phyloP scores from a whole-genome alignment of 2,329 filamentous ascomycete species.

The Lachnellula occidentalis region DNA sequence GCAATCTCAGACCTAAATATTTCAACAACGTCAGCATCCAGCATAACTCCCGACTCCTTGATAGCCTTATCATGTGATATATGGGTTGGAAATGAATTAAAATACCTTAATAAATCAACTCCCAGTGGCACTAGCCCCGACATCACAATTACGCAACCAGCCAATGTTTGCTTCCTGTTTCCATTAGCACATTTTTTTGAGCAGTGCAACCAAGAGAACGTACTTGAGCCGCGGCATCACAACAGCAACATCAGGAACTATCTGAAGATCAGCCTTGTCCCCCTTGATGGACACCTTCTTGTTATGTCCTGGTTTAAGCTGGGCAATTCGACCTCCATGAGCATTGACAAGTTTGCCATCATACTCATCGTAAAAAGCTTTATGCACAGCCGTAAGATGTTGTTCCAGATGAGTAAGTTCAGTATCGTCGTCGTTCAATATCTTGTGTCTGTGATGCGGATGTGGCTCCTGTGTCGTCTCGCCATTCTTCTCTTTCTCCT shows the following conservation, averaged over 20 bases:
- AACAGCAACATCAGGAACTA: conserved; percentile 77
- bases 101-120: conserved; percentile 60
- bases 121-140: conserved; percentile 86
- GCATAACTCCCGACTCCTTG: neutral
- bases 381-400: conserved; percentile 71
- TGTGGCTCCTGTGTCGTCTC: conserved; percentile 29
- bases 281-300: conserved; percentile 43
- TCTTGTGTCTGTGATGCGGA: conserved; percentile 55
- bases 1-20: conserved; percentile 69
- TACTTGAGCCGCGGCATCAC: conserved; percentile 80
- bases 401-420: conserved; percentile 74
- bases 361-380: conserved; percentile 77
- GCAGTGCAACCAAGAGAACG: neutral
- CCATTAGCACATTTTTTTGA: conserved; percentile 17
- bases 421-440: conserved; percentile 81
- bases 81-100: conserved; percentile 19
- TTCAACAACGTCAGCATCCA: conserved; percentile 1
- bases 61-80: conserved; percentile 10
- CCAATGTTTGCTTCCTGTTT: conserved; percentile 55
- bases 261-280: conserved; percentile 40
- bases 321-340: conserved; percentile 36
- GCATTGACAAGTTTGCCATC: conserved; percentile 44
- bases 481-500: conserved; percentile 33
- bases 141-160: conserved; percentile 73
- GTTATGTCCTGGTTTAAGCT: conserved; percentile 31